phyloP scores from a whole-genome alignment of 768 basidiomycete species.

The Auricularia cornea region DNA sequence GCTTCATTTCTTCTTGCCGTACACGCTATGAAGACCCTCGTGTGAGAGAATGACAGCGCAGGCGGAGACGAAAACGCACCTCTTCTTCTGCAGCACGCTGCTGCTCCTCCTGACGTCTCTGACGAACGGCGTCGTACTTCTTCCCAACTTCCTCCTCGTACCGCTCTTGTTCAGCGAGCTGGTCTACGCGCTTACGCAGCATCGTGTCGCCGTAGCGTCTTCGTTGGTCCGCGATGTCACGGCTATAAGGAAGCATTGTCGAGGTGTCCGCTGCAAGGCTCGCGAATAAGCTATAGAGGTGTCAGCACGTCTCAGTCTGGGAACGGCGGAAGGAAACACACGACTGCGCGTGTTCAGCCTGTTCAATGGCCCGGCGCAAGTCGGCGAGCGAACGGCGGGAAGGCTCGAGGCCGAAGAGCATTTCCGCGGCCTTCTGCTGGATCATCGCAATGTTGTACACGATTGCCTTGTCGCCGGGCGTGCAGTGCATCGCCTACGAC shows the following conservation, averaged over 20 bases:
- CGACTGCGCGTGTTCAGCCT: slow-evolving; percentile 84
- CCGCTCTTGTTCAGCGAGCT: slow-evolving; percentile 60
- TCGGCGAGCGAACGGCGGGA: slow-evolving; percentile 77
- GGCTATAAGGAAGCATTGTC: slow-evolving; percentile 66
- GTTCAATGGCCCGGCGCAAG: slow-evolving; percentile 65
- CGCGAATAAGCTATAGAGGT: slow-evolving; percentile 58
- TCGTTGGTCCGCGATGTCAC: slow-evolving; percentile 83
- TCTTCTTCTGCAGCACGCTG: slow-evolving; percentile 55
- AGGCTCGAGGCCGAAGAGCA: slow-evolving; percentile 65
- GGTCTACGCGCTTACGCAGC: slow-evolving; percentile 72
- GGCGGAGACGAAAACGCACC: slow-evolving; percentile 33
- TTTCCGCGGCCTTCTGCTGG: slow-evolving; percentile 90
- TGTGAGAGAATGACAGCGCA: slow-evolving; percentile 1
- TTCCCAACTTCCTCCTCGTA: slow-evolving; percentile 65
- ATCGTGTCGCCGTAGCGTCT: slow-evolving; percentile 85
- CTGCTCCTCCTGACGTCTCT: slow-evolving; percentile 71
- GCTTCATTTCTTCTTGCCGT: slow-evolving; percentile 54
- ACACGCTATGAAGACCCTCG: slow-evolving; percentile 34
- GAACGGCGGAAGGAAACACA: slow-evolving; percentile 25
- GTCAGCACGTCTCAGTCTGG: neutral
- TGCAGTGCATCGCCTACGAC: slow-evolving; percentile 65
- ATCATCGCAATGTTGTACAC: slow-evolving; percentile 98
- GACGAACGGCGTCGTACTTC: slow-evolving; percentile 67
- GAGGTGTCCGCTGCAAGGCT: slow-evolving; percentile 71
- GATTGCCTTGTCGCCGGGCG: slow-evolving; percentile 84